A percentile compares a stretch with the other conserved stretches of the same genome.
phyloP scores from a whole-genome alignment of 2,329 filamentous ascomycete genomes.

The Cercospora sp. region DNA sequence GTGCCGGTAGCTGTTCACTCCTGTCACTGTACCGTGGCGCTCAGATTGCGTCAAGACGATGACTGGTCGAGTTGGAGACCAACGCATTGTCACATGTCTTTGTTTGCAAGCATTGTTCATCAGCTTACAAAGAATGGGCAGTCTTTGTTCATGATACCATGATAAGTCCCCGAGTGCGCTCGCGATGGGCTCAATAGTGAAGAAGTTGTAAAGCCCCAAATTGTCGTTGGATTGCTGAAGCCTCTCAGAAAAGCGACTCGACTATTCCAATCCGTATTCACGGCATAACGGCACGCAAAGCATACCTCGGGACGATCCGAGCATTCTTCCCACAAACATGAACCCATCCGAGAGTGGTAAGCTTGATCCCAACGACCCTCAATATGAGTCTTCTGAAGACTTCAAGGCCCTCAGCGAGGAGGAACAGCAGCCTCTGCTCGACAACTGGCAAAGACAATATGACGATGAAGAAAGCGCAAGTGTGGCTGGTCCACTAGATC shows the following conservation, averaged over 20 bases:
- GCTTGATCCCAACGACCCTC: neutral
- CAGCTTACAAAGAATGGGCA: neutral
- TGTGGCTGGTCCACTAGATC: neutral
- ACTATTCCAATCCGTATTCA: neutral
- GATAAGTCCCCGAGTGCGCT: neutral
- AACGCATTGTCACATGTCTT: neutral
- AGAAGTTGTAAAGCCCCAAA: neutral
- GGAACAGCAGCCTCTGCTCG: neutral
- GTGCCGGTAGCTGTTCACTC: neutral
- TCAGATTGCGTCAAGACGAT: neutral
- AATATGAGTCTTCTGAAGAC: neutral
- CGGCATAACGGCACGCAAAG: neutral
- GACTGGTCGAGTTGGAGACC: neutral
- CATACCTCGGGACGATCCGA: neutral
- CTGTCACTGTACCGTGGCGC: neutral
- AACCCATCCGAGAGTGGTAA: neutral
- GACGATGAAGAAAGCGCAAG: conserved; percentile 3
- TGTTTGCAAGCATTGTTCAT: neutral
- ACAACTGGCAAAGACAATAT: neutral
- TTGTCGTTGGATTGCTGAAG: neutral
- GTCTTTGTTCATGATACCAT: neutral
- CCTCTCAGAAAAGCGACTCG: neutral
- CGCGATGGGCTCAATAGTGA: neutral
- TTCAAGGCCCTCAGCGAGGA: neutral
- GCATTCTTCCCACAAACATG: neutral